Percentiles rank a stretch among this genome's conserved stretches.
phyloP scores from a whole-genome alignment of 179 eudicot genomes.

The Beta lomatogona region DNA sequence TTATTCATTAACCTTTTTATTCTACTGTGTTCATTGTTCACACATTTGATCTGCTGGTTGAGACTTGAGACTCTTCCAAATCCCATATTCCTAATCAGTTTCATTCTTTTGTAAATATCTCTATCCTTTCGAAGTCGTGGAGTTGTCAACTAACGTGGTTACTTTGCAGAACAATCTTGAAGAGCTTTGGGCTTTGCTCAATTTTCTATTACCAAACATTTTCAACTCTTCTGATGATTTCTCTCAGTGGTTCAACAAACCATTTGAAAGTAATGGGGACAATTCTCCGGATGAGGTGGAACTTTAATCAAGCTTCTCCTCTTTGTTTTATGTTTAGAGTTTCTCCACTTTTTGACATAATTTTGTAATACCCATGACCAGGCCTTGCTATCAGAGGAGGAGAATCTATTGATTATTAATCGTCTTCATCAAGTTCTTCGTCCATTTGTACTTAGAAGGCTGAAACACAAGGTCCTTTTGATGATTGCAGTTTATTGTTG shows the following conservation, averaged over 20 bases:
- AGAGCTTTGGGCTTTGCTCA: slow-evolving; percentile 98
- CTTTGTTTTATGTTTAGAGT: not conserved
- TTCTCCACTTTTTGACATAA: not conserved
- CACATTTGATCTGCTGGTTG: not conserved
- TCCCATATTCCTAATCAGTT: not conserved
- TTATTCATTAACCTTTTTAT: slow-evolving; percentile 18
- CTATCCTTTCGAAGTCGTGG: not conserved
- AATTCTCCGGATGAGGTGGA: slow-evolving; percentile 84
- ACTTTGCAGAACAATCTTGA: slow-evolving; percentile 84
- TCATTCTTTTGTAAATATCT: not conserved
- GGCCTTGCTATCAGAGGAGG: slow-evolving; percentile 97
- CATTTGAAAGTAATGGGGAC: slow-evolving; percentile 94
- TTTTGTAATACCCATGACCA: slow-evolving; percentile 26
- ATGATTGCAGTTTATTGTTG: not conserved
- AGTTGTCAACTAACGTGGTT: not conserved
- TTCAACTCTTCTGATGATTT: slow-evolving; percentile 95
- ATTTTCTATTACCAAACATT: slow-evolving; percentile 91
- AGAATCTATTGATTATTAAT: slow-evolving; percentile 91
- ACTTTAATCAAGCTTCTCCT: not conserved
- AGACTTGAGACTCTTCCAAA: not conserved
- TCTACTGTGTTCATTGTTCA: not conserved
- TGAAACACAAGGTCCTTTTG: slow-evolving; percentile 84
- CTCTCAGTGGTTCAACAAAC: slow-evolving; percentile 99
- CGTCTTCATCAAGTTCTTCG: slow-evolving; percentile 99
- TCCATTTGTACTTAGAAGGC: slow-evolving; percentile 95